These are phyloP conservation scores for Abrus pulchellus DNA, from an alignment of 306 rosid species.

Conservation along the genomic window DNA sequence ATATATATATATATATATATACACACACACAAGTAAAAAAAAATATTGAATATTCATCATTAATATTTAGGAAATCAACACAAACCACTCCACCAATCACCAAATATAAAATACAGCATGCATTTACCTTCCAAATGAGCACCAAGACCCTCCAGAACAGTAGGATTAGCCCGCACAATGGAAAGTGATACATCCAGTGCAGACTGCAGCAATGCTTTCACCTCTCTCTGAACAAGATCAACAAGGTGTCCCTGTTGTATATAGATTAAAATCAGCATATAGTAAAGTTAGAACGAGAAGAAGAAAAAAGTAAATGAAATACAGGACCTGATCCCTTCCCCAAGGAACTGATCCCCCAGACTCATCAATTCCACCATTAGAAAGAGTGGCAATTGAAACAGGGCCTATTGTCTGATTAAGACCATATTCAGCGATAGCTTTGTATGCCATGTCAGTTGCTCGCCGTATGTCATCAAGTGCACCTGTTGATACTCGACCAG, in stretches of 20 bases:
- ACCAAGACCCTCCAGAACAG: slow-evolving; percentile 97
- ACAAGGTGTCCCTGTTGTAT: slow-evolving; percentile 87
- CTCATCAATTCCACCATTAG: slow-evolving; percentile 89
- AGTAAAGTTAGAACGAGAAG: slow-evolving; percentile 27
- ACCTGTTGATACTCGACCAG: slow-evolving; percentile 97
- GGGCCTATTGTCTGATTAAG: slow-evolving; percentile 93
- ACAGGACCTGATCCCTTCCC: slow-evolving; percentile 97
- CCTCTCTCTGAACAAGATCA: slow-evolving; percentile 95
- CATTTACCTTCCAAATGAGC: slow-evolving; percentile 90
- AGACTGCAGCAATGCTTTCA: slow-evolving; percentile 85
- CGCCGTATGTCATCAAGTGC: slow-evolving; percentile 97
- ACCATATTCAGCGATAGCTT: slow-evolving; percentile 99
- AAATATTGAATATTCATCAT: background rate
- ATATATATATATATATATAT: no score
- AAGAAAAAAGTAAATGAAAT: slow-evolving; percentile 37
- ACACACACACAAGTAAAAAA: no score
- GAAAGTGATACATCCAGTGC: slow-evolving; percentile 83
- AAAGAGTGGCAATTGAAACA: slow-evolving; percentile 82
- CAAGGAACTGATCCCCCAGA: slow-evolving; percentile 81
- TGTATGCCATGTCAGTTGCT: slow-evolving; percentile 99
- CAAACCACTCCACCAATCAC: slow-evolving; percentile 32
- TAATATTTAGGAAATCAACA: slow-evolving; percentile 29
- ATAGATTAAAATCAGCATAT: slow-evolving; percentile 56
- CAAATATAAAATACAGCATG: background rate
- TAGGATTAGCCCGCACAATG: slow-evolving; percentile 93